A percentile compares a stretch with the other conserved stretches of the same genome.
Conservation (phyloP, 495 filamentous ascomycete species). For the Daldinia bambusicola region DNA sequence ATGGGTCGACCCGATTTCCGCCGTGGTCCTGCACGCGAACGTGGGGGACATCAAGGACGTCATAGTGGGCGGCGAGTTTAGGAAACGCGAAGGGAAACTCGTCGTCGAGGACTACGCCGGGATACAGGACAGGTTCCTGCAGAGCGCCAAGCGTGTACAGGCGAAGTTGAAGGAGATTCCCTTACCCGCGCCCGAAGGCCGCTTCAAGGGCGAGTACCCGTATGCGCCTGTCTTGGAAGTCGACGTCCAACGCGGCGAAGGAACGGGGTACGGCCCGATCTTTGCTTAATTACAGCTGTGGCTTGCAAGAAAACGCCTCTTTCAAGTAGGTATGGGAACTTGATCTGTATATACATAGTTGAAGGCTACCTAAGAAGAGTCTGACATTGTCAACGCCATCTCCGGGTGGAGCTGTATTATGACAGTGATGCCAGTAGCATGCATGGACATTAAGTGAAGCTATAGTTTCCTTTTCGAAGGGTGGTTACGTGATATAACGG, state of each 20-base stretch:
- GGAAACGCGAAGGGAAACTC: constrained; percentile 51
- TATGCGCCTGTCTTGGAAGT: background rate
- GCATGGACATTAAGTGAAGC: too few species aligned
- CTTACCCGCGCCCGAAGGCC: background rate
- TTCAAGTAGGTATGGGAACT: too few species aligned
- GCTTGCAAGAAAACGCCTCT: too few species aligned
- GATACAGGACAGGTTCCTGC: background rate
- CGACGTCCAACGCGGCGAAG: background rate
- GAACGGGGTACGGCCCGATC: background rate
- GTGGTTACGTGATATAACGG: too few species aligned
- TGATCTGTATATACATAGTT: too few species aligned
- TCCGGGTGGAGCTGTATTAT: too few species aligned
- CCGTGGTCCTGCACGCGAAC: constrained; percentile 59
- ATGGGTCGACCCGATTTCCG: background rate
- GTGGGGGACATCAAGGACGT: constrained; percentile 60
- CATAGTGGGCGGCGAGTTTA: constrained; percentile 56
- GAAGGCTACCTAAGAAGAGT: too few species aligned
- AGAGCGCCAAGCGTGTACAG: background rate
- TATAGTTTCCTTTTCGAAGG: too few species aligned
- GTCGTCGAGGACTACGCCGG: constrained; percentile 36
- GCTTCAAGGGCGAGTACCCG: background rate
- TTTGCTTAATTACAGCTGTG: background rate
- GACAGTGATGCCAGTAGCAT: too few species aligned
- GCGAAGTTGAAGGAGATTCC: background rate
- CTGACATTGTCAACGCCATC: too few species aligned